Evolutionary conservation across 805 yeast species (phyloP).

Genomic region (Starmerella apis): DNA sequence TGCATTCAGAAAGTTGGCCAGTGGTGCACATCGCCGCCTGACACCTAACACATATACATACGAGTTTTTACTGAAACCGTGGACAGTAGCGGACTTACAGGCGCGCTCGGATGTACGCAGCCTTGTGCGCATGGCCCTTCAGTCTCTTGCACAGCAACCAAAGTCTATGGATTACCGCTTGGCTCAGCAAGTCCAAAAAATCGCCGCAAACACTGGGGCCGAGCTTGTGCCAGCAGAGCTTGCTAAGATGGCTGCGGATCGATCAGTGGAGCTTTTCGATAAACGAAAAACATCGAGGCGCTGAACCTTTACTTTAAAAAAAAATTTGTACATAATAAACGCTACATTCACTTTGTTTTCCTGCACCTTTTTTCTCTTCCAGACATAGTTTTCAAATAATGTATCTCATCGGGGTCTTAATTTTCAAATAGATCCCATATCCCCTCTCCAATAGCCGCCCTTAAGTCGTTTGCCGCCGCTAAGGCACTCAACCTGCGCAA

Average conservation of each 20-base stretch:
- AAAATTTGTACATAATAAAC: no score
- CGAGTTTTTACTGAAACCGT: constrained; percentile 23
- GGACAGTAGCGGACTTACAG: constrained; percentile 8
- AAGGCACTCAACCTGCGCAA: no score
- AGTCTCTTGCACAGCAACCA: constrained; percentile 5
- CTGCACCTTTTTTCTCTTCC: no score
- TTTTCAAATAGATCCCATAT: no score
- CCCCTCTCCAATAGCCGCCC: no score
- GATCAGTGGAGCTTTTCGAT: constrained; percentile 10
- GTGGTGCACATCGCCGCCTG: constrained; percentile 15
- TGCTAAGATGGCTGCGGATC: neutral
- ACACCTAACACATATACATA: constrained; percentile 28
- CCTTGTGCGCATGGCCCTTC: constrained; percentile 13
- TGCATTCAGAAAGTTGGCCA: constrained; percentile 19
- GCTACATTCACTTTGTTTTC: no score
- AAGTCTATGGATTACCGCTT: constrained; percentile 19
- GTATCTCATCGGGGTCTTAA: no score
- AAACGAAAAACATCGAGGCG: constrained; percentile 3
- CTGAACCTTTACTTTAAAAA: neutral
- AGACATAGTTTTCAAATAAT: no score
- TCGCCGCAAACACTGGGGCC: constrained; percentile 7
- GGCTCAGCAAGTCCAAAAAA: constrained; percentile 13
- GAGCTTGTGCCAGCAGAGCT: constrained; percentile 12
- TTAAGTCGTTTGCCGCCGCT: no score
- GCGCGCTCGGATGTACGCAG: constrained; percentile 1